Conservation (phyloP, 2,329 filamentous ascomycete species). For the Pyricularia grisea region DNA sequence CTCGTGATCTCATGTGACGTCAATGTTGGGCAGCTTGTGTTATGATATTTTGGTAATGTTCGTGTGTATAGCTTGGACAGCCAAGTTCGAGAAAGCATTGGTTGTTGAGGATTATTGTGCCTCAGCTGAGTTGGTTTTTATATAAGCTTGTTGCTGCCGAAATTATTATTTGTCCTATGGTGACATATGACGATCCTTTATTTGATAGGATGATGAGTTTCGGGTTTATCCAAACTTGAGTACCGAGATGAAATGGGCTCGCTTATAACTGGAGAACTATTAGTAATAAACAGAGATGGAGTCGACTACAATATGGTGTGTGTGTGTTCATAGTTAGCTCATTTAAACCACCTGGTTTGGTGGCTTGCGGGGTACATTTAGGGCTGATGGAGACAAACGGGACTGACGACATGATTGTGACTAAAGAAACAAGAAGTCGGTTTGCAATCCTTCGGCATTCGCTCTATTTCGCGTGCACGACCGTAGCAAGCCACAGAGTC, state of each 20-base stretch:
- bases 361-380: neutral
- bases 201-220: neutral
- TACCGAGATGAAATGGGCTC: neutral
- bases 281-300: neutral
- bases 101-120: neutral
- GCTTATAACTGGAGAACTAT: neutral
- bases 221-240: neutral
- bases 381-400: neutral
- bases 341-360: neutral
- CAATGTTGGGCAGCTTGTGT: neutral
- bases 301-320: neutral
- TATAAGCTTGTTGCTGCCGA: too few relatives aligned
- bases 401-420: neutral
- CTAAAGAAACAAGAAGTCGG: neutral
- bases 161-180: too few relatives aligned
- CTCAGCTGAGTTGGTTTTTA: neutral
- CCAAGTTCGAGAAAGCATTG: neutral
- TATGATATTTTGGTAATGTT: neutral
- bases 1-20: neutral
- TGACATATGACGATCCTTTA: neutral
- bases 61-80: neutral
- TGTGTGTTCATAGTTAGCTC: neutral
- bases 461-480: neutral
- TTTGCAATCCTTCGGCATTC: neutral
- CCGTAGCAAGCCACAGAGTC: neutral